These are phyloP conservation scores for Claviceps fusiformis DNA, from an alignment of 2,329 filamentous ascomycete genomes.

Conservation along the genomic window DNA sequence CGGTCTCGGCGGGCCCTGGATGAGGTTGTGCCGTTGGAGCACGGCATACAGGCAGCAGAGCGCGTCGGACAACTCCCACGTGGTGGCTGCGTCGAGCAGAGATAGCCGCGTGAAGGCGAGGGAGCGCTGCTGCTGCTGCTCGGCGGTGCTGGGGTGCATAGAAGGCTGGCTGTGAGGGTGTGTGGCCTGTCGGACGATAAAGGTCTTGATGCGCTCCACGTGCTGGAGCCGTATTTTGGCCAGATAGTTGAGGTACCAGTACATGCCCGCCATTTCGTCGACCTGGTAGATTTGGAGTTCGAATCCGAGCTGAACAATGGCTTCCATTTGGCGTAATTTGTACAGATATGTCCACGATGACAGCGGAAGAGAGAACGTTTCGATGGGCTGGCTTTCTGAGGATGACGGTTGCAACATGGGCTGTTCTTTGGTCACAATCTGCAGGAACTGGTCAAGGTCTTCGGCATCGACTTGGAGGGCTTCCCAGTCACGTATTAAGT, in stretches of 20 bases:
- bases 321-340: constrained; percentile 79
- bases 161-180: constrained; percentile 8
- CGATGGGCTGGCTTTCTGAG: constrained; percentile 24
- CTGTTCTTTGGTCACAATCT: constrained; percentile 45
- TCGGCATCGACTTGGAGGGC: constrained; percentile 70
- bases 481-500: constrained; percentile 74
- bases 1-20: constrained; percentile 39
- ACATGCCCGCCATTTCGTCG: constrained; percentile 78
- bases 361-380: constrained; percentile 56
- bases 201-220: constrained; percentile 58
- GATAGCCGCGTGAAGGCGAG: constrained; percentile 44
- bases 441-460: constrained; percentile 57
- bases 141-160: constrained; percentile 15
- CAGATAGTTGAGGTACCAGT: constrained; percentile 74
- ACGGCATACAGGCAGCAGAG: constrained; percentile 51
- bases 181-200: constrained; percentile 34
- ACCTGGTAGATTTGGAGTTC: constrained; percentile 81
- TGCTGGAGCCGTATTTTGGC: constrained; percentile 55
- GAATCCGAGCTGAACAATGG: constrained; percentile 82
- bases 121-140: constrained; percentile 33
- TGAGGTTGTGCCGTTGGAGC: constrained; percentile 42
- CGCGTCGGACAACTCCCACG: constrained; percentile 40
- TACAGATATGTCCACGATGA: constrained; percentile 84
- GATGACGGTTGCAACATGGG: constrained; percentile 36
- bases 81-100: constrained; percentile 52